Evolutionary conservation across 2,329 filamentous ascomycete genomes (phyloP).

Genomic region (Cryphonectria naterciae): DNA sequence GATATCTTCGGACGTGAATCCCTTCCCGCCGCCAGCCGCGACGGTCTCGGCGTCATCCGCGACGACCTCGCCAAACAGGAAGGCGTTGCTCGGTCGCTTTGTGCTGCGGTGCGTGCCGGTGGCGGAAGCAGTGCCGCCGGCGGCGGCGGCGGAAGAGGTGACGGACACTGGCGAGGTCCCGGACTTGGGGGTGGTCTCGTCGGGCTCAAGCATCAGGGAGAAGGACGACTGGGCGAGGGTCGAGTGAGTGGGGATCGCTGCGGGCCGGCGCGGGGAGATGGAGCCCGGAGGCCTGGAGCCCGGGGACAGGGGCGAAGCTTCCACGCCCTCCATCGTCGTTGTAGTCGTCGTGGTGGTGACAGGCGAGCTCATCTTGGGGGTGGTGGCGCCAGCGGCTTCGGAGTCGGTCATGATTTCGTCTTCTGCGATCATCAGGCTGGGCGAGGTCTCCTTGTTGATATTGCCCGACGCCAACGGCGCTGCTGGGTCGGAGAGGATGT

Average conservation of each 20-base stretch:
- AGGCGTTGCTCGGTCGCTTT: conserved; percentile 60
- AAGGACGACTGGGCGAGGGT: conserved; percentile 75
- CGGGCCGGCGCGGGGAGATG: conserved; percentile 36
- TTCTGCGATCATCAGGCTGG: conserved; percentile 23
- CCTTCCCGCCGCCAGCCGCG: conserved; percentile 40
- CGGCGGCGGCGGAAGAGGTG: conserved; percentile 32
- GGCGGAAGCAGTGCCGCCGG: conserved; percentile 29
- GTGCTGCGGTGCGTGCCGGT: conserved; percentile 49
- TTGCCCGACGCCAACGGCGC: neutral
- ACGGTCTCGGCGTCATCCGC: conserved; percentile 40
- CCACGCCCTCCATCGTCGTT: conserved; percentile 15
- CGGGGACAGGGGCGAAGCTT: conserved; percentile 9
- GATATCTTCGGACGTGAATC: conserved; percentile 51
- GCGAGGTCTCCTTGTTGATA: conserved; percentile 23
- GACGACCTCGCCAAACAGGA: conserved; percentile 60
- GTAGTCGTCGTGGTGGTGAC: neutral
- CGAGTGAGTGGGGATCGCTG: conserved; percentile 63
- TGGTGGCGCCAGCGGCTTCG: conserved; percentile 18
- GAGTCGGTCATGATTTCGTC: conserved; percentile 29
- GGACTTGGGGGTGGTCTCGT: conserved; percentile 32
- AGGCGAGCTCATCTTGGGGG: conserved; percentile 17
- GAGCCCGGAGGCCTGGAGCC: neutral
- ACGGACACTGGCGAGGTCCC: conserved; percentile 29
- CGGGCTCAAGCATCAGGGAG: conserved; percentile 73
- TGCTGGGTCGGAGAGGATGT: neutral